These are phyloP conservation scores for Vanrija humicola DNA, from an alignment of 1,284 basidiomycete genomes.

Conservation along the genomic window DNA sequence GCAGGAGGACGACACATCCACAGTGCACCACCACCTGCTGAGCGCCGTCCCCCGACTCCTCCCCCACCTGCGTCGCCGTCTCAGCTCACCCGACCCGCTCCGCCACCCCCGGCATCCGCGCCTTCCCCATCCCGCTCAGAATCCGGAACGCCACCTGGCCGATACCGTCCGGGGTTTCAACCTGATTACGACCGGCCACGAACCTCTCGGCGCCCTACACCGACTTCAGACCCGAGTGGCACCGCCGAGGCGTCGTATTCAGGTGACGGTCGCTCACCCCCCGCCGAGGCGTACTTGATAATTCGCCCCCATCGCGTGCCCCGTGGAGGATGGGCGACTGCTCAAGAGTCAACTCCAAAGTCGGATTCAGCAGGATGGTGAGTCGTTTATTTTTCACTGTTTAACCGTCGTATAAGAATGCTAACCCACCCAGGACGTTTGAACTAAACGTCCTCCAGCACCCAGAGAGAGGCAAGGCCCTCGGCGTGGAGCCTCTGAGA, in stretches of 20 bases:
- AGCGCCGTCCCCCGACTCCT: slow-evolving; percentile 1
- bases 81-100: slow-evolving; percentile 5
- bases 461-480: slow-evolving; percentile 15
- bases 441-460: slow-evolving; percentile 12
- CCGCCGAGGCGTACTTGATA: slow-evolving; percentile 15
- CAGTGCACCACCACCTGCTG: not conserved
- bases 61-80: slow-evolving; percentile 15
- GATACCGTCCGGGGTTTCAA: slow-evolving; percentile 14
- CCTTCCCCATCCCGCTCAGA: slow-evolving; percentile 6
- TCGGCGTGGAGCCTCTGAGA: slow-evolving; percentile 16
- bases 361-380: slow-evolving; percentile 13
- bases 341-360: not conserved
- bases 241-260: slow-evolving; percentile 7
- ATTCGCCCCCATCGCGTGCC: slow-evolving; percentile 16
- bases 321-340: slow-evolving; percentile 10
- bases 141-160: not conserved
- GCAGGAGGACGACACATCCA: not conserved
- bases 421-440: slow-evolving; percentile 9
- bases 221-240: slow-evolving; percentile 1
- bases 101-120: slow-evolving; percentile 11
- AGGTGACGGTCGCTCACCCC: slow-evolving; percentile 10
- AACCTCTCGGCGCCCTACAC: not conserved
- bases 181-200: slow-evolving; percentile 14
- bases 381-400: not conserved
- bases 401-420: not conserved